phyloP scores from a whole-genome alignment of 2,329 filamentous ascomycete species.

The Tolypocladium endophyticum region DNA sequence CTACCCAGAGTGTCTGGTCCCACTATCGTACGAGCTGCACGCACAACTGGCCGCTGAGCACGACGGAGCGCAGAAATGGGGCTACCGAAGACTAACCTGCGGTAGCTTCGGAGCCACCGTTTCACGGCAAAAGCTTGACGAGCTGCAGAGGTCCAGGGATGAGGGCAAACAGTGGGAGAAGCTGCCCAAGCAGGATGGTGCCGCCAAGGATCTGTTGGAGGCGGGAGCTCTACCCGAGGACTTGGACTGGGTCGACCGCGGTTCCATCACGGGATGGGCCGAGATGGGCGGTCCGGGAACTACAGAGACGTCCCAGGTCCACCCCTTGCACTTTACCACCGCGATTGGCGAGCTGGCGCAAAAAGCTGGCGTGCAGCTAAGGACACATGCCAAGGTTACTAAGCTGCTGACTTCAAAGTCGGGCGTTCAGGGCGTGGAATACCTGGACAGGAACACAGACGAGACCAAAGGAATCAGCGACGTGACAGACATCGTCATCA shows the following conservation, averaged over 20 bases:
- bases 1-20: conserved; percentile 75
- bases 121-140: conserved; percentile 21
- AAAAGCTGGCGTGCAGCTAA: conserved; percentile 57
- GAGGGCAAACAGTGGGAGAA: conserved; percentile 45
- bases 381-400: conserved; percentile 56
- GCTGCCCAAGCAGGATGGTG: conserved; percentile 47
- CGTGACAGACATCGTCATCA: conserved; percentile 44
- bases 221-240: conserved; percentile 60
- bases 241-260: conserved; percentile 72
- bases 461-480: conserved; percentile 24
- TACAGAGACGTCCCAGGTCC: conserved; percentile 81
- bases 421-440: conserved; percentile 51
- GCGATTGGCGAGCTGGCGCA: conserved; percentile 68
- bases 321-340: conserved; percentile 84
- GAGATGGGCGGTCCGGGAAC: conserved; percentile 65
- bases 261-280: conserved; percentile 59
- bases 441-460: conserved; percentile 36
- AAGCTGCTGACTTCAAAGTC: conserved; percentile 46
- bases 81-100: conserved; percentile 70
- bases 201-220: conserved; percentile 35
- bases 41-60: conserved; percentile 77
- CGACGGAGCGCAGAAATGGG: conserved; percentile 69
- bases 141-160: conserved; percentile 12
- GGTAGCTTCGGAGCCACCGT: conserved; percentile 43
- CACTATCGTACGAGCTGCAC: conserved; percentile 76